A percentile compares a stretch with the other conserved stretches of the same genome.
Conservation (phyloP, 352 stramenopile species). For the Globisporangium cylindrosporum region DNA sequence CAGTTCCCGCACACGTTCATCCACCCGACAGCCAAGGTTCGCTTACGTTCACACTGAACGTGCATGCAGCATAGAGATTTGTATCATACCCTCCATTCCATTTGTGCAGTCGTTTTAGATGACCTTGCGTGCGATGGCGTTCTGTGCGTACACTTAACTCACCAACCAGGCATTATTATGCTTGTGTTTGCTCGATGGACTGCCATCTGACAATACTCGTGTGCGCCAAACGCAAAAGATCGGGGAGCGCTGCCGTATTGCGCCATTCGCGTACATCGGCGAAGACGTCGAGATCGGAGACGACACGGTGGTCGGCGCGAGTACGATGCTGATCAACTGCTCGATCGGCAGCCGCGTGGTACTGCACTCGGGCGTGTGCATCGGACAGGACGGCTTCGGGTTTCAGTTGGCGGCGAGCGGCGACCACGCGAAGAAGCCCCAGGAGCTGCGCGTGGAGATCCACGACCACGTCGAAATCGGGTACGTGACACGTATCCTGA, state of each 20-base stretch:
- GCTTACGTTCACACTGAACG: not conserved
- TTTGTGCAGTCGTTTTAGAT: too few relatives aligned
- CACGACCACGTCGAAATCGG: slow-evolving; percentile 84
- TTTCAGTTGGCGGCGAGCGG: slow-evolving; percentile 60
- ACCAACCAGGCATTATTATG: too few relatives aligned
- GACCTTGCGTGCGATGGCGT: too few relatives aligned
- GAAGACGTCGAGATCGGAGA: slow-evolving; percentile 59
- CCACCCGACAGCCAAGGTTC: slow-evolving; percentile 44
- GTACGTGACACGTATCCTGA: slow-evolving; percentile 18
- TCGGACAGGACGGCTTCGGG: slow-evolving; percentile 84
- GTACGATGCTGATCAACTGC: slow-evolving; percentile 71
- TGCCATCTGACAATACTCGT: too few relatives aligned
- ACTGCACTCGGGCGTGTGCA: slow-evolving; percentile 63
- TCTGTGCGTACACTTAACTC: too few relatives aligned
- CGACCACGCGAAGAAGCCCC: slow-evolving; percentile 77
- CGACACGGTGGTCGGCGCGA: slow-evolving; percentile 40
- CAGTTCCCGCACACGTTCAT: slow-evolving; percentile 29
- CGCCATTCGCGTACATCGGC: slow-evolving; percentile 50
- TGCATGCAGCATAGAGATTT: not conserved
- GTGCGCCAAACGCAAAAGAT: slow-evolving; percentile 31
- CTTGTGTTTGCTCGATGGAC: too few relatives aligned
- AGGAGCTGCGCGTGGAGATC: slow-evolving; percentile 74
- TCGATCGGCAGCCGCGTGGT: slow-evolving; percentile 59
- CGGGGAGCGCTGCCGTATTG: slow-evolving; percentile 52
- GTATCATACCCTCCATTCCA: too few relatives aligned